Base-by-base conservation (phyloP, 176 grass and related monocot species). In the Zoysia pacifica region DNA sequence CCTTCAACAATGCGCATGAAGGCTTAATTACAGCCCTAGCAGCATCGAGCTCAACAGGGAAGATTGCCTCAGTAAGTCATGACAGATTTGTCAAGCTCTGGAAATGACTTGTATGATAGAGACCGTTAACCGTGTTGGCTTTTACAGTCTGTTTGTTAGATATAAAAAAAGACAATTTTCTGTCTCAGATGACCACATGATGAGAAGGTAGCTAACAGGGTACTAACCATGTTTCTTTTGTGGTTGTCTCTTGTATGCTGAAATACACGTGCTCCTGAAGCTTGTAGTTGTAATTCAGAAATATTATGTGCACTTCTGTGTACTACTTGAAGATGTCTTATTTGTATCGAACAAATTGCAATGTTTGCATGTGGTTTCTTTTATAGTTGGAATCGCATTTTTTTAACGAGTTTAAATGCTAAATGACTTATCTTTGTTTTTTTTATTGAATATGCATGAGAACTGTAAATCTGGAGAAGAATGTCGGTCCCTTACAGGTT, bases 61-160 rank as follows among this genome's bases (percentile, higher is more conserved):
- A 93, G 72, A 87, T 98, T 75, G 95, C 95, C 35, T 98, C 95
- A 49, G 92, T 85, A 62, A 94, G 95, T 54, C 95, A 98, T 87
- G 95, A 98, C 75, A 93, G 54, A 79, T 75, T 72, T 71, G 75
- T 98, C 76, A 98, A 98, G 84, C 86, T 98, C 51, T 98, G 95
- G 95, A 98, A 94, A 79, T 94, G 82, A 94, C 37, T 9, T 85
- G 71, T 81, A 70, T 80, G 74, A 78, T 84, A 74, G 52, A 4
- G 8, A 65, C 51, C 9, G 48, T 65, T 74, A 40, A 66, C 65
- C 0, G 59, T 37, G 50, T 67, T 13, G n/a, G 44, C 41, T 39
- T 66, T n/a, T 85, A 81, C 44, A 13, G 65, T 89, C 12, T 72
- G 59, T 53, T 67, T 47, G 15, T 81, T 82, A 85, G 87, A 67